Base-by-base conservation (phyloP, 306 rosid species). In the Vigna radiata region DNA sequence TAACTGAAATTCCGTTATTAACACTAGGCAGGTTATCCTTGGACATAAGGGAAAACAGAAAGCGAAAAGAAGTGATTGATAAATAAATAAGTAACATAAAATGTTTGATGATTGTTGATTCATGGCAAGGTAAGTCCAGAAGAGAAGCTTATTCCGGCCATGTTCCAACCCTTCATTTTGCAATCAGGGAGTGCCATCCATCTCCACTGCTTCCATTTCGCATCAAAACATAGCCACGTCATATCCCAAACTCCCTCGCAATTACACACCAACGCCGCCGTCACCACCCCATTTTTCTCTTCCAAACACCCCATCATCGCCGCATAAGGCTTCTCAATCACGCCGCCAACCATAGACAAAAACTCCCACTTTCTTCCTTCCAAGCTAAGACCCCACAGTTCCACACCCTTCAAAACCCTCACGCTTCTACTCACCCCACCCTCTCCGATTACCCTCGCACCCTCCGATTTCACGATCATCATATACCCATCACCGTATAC, bases 231-330 rank as follows among this genome's bases (percentile, higher is more conserved):
- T 0, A 89, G 36, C 93, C 91, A 89, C 12, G 76, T 61, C 60
- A 87, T 87, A 78, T 87, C 83, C 93, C 93, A 87, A 29, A 82
- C 48, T 0, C 93, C 93, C 36, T 83, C 89, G 52, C 67, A 83
- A 76, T 89, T 89, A 1, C 89, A 85, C 46, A 89, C 88, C 73
- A 89, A 75, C n/a, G 72, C 79, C 5, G 62, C 88, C 79, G 78
- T 83, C 0, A 89, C 8, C 7, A 68, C 25, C 6, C 88, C 88
- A 47, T 85, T 77, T 73, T 83, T 83, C 68, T 83, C 84, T 65
- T 87, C 91, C 47, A 89, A 87, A 56, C 93, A 89, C 1, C 93
- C 93, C 85, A 88, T 87, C 91, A 89, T 89, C 0, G 81, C 93
- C 37, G 88, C 89, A 39, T 81, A 87, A 18, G 79, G 86, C 77